Evolutionary conservation across 2,329 filamentous ascomycete species (phyloP).

Genomic region (Ophiocordyceps sinensis): DNA sequence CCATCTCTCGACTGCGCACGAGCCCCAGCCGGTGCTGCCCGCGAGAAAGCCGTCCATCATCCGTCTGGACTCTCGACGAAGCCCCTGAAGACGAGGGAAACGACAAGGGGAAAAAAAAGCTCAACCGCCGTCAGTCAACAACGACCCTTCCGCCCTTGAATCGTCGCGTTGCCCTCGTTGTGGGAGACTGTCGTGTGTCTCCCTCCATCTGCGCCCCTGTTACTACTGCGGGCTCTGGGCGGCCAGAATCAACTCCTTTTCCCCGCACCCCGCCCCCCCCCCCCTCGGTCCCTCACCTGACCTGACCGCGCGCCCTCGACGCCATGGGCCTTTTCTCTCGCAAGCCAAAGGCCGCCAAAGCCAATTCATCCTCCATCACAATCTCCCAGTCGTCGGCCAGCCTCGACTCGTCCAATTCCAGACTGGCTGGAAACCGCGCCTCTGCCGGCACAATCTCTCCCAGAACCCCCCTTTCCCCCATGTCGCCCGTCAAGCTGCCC

Average conservation of each 20-base stretch:
- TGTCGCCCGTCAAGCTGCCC: conserved; percentile 42
- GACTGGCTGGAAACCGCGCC: conserved; percentile 31
- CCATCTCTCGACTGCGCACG: no score
- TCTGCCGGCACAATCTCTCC: conserved; percentile 34
- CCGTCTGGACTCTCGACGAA: no score
- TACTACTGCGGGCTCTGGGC: background rate
- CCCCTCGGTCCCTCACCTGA: conserved; percentile 2
- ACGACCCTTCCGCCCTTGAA: no score
- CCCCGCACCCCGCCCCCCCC: conserved; percentile 7
- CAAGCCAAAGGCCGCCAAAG: conserved; percentile 34
- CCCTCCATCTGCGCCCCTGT: no score
- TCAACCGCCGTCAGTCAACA: no score
- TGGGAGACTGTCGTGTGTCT: background rate
- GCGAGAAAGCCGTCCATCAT: no score
- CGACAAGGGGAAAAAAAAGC: background rate
- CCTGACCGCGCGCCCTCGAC: no score
- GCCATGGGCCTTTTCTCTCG: conserved; percentile 42
- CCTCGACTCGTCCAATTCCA: conserved; percentile 35
- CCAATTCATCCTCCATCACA: conserved; percentile 24
- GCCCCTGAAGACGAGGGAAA: no score
- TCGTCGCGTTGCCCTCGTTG: no score
- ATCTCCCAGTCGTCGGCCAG: conserved; percentile 34
- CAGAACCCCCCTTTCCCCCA: conserved; percentile 34
- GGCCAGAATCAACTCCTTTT: conserved; percentile 2
- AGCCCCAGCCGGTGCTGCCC: no score